Conservation (phyloP, 2,329 filamentous ascomycete genomes). For the Pochonia chlamydosporia region DNA sequence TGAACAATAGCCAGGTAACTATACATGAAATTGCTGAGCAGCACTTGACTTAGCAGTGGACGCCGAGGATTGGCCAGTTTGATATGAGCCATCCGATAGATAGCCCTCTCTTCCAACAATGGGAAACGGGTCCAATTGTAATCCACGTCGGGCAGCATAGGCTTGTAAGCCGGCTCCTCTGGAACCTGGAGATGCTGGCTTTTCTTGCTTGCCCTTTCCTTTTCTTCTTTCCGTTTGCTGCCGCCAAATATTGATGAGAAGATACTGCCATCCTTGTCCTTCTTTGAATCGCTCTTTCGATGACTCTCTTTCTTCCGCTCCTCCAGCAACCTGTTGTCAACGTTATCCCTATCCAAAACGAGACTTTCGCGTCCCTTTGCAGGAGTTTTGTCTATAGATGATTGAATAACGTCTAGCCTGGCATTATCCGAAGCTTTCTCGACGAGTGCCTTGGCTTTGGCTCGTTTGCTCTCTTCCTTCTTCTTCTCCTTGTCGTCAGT, state of each 20-base stretch:
- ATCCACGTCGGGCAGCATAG: constrained; percentile 80
- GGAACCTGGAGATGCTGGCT: constrained; percentile 68
- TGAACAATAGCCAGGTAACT: constrained; percentile 97
- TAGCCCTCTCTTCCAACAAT: constrained; percentile 90
- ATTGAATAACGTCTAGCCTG: constrained; percentile 79
- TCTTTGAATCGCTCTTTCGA: constrained; percentile 74
- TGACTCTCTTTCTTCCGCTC: constrained; percentile 76
- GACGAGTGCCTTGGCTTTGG: constrained; percentile 53
- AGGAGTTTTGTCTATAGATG: constrained; percentile 67
- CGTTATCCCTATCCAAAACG: constrained; percentile 70
- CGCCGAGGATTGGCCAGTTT: constrained; percentile 96
- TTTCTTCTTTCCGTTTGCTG: constrained; percentile 79
- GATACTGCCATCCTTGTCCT: constrained; percentile 89
- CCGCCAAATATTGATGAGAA: constrained; percentile 91
- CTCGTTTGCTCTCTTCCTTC: constrained; percentile 59
- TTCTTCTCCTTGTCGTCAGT: constrained; percentile 61
- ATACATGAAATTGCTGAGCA: constrained; percentile 99
- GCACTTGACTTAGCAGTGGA: constrained; percentile 85
- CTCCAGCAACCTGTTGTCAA: constrained; percentile 67
- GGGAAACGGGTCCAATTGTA: constrained; percentile 96
- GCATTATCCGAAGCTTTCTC: constrained; percentile 69
- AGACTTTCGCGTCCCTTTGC: constrained; percentile 74
- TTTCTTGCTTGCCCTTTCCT: constrained; percentile 70
- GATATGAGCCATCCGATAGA: constrained; percentile 98
- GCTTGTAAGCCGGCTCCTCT: constrained; percentile 67